Evolutionary conservation across 495 filamentous ascomycete species (phyloP), one percentile per base, ranked within the genome.

Genomic region (Poronia punctata): DNA sequence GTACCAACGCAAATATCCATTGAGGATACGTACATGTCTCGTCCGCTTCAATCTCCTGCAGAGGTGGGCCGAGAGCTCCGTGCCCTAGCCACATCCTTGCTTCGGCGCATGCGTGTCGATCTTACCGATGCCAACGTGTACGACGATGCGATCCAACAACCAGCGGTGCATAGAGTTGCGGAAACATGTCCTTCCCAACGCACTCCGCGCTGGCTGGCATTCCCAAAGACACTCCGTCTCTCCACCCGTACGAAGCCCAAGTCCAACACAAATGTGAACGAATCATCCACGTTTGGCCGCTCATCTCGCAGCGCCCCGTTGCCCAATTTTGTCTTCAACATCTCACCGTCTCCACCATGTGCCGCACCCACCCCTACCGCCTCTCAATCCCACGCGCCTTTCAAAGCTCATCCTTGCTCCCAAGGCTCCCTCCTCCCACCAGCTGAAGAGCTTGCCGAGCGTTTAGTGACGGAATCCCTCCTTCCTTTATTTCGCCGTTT

Each of bases 1-100:
- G 59, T 94, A 10, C 90, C 90, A 1, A 79, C 78, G 9, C 88
- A 95, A 58, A 95, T 97, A 57, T 89, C 85, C 60, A 93, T 97
- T 45, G 90, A 97, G 55, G 87, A 97, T 57, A 86, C 85, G 4
- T 97, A 92, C 55, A 68, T 71, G 33, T 43, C 54, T 15, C 46
- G 48, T 3, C 75, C 76, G 1, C 66, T 95, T 1, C 72, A 80
- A 47, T 75, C 68, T 0, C 45, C 82, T 29, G 58, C 75, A 2
- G 70, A 79, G 31, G 75, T 86, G 2, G 24, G 43, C 6, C 65
- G 70, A 29, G 82, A 88, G 52, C 67, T 97, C 15, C 50, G 56
- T 0, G 61, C 71, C 16, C 64, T 97, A 0, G 61, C 80, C 0
- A 61, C 55, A 2, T 93, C 86, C 49, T 66, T 97, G 8, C 63